A percentile compares a stretch with the other conserved stretches of the same genome.
phyloP scores from a whole-genome alignment of 331 rosid species.

The Acacia pycnantha region DNA sequence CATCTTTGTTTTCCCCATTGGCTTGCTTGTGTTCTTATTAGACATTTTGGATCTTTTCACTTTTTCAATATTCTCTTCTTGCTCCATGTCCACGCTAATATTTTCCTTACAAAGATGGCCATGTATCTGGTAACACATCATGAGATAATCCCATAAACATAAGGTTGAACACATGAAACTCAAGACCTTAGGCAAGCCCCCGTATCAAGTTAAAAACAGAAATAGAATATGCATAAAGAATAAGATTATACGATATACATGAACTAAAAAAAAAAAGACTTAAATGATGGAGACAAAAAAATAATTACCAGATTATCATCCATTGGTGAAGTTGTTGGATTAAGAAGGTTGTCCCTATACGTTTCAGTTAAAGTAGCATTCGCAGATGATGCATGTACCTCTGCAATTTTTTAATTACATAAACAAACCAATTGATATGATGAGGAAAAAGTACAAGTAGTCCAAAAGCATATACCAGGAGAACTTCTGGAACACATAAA shows the following conservation, averaged over 20 bases:
- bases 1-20: conserved; percentile 52
- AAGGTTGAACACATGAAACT: not conserved
- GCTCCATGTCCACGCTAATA: conserved; percentile 38
- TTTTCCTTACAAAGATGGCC: conserved; percentile 43
- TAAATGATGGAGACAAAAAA: not conserved
- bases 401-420: conserved; percentile 31
- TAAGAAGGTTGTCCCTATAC: conserved; percentile 26
- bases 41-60: conserved; percentile 36
- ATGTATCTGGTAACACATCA: conserved; percentile 33
- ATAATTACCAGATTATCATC: conserved; percentile 43
- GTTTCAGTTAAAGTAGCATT: conserved; percentile 29
- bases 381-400: conserved; percentile 27
- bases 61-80: conserved; percentile 34
- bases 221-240: not conserved
- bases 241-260: not conserved
- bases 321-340: conserved; percentile 36
- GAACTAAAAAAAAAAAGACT: not conserved
- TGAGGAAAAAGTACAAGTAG: conserved; percentile 15
- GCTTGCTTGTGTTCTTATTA: conserved; percentile 36
- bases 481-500: conserved; percentile 34
- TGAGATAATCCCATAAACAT: conserved; percentile 6
- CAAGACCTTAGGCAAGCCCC: conserved; percentile 2
- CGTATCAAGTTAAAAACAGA: not conserved
- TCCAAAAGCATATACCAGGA: conserved; percentile 48
- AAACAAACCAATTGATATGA: conserved; percentile 14